Evolutionary conservation across 2,329 filamentous ascomycete genomes (phyloP), one percentile per base, ranked within the genome.

Genomic region (Colletotrichum cereale): DNA sequence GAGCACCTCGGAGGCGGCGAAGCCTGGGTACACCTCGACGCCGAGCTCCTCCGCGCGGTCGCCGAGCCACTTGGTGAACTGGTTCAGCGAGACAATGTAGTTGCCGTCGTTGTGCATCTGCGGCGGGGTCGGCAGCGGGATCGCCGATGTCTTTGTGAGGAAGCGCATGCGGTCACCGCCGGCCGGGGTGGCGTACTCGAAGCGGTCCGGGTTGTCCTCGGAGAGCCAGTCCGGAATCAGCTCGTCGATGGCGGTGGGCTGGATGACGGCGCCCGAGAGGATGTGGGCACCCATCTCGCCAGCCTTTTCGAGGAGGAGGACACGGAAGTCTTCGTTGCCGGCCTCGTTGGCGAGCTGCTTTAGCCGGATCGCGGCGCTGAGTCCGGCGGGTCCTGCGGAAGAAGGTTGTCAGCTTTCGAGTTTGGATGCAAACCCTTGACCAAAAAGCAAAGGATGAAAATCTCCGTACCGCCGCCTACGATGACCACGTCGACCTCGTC

Each of bases 101-200:
- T 99, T 99, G 75, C 96, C 96, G 78, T 97, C 90, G 81, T 99
- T 99, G 85, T 95, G 90, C 96, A 99, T 99, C 84, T 98, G 96
- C 40, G 96, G 96, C 55, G 96, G 96, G 16, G 92, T 90, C 1
- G 96, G 96, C 64, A 98, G 86, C 7, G 94, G 94, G 68, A 97
- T 90, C 0, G 95, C 86, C 73, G 86, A 86, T 65, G 87, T 92
- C 84, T 95, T 93, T 24, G 96, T 98, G 73, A 99, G 87, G 83
- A 98, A 98, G 76, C 94, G 92, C 96, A 99, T 97, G 83, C 91
- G 92, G 78, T 99, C 96, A 61, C 85, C 85, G 74, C 89, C 92
- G 5, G 95, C 96, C 26, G 95, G 92, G 1, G 96, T 99, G 70
- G 92, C 93, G 82, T 94, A 87, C 82, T 95, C 90, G 84, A 98